Evolutionary conservation across 2,329 filamentous ascomycete species (phyloP), one percentile per base, ranked within the genome.

Genomic region (Hymenoscyphus infarciens): DNA sequence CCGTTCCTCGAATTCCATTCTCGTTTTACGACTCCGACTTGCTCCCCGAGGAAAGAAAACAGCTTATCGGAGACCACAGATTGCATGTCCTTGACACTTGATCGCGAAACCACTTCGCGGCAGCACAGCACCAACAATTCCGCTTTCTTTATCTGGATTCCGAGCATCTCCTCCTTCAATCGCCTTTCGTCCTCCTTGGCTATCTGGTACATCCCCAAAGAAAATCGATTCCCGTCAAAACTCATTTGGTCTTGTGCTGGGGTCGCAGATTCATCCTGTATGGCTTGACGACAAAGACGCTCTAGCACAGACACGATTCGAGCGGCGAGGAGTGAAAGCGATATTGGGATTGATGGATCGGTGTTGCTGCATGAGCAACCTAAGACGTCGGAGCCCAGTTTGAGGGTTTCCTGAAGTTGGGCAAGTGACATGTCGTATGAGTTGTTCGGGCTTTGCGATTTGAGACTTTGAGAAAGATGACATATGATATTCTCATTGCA

Each of bases 151-250:
- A 62, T 62, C 56, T 62, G 60, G 16, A 62, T 31, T 0, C 60
- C 56, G 10, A 62, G 56, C 60, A 62, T 62, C 31, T 62, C 60
- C 49, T 58, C 42, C 56, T 62, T 62, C 22, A 62, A n/a, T 22
- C 60, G 38, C 56, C 56, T 54, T 56, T 62, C 60, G 31, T 62
- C 60, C 49, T 62, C 60, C 13, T 62, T 62, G n/a, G 60, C 60
- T n/a, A 62, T 62, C 45, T 62, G 56, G 33, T 62, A 62, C 60
- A 62, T 62, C 13, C 60, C 60, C 45, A 62, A 53, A 6, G 56
- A 52, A 33, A 53, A 62, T 22, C 56, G 42, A n/a, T 57, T 42
- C 5, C 54, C 56, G 33, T 59, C 39, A 29, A 35, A 29, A 27
- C 22, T 19, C 8, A 22, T 25, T 19, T 59, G 38, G 5, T 22